A percentile compares a stretch with the other conserved stretches of the same genome.
These are phyloP conservation scores for Stemphylium beticola DNA, from an alignment of 2,329 filamentous ascomycete genomes.

Conservation along the genomic window DNA sequence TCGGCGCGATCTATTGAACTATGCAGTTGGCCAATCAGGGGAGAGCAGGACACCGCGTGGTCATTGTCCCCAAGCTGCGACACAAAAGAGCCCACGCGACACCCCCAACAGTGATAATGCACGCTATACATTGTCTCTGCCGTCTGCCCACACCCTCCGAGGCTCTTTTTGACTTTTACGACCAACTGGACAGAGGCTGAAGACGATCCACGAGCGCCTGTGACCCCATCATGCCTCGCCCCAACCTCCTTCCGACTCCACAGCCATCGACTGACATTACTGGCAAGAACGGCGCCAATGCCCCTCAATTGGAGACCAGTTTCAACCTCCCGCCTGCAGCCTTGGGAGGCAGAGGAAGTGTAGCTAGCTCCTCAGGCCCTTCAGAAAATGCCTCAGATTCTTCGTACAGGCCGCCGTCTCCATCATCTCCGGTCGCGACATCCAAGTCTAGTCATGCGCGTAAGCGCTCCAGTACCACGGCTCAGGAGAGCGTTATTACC, in stretches of 20 bases:
- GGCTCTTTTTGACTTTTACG: slow-evolving; percentile 4
- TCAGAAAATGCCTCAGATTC: slow-evolving; percentile 58
- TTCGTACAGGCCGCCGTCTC: slow-evolving; percentile 58
- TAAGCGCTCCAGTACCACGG: slow-evolving; percentile 39
- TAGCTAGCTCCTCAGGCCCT: slow-evolving; percentile 53
- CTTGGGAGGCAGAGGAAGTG: slow-evolving; percentile 57
- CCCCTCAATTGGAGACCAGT: slow-evolving; percentile 67
- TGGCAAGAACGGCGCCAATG: slow-evolving; percentile 69
- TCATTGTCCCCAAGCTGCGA: slow-evolving; percentile 26
- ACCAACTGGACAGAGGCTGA: slow-evolving; percentile 16
- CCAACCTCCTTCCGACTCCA: slow-evolving; percentile 74
- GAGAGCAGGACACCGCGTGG: slow-evolving; percentile 22
- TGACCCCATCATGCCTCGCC: slow-evolving; percentile 65
- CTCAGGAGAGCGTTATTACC: slow-evolving; percentile 48
- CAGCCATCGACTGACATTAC: slow-evolving; percentile 81
- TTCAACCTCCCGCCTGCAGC: slow-evolving; percentile 82
- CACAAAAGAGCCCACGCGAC: slow-evolving; percentile 39
- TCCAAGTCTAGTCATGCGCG: slow-evolving; percentile 40
- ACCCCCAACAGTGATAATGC: slow-evolving; percentile 31
- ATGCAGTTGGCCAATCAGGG: slow-evolving; percentile 27
- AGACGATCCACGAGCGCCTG: slow-evolving; percentile 23
- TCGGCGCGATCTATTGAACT: slow-evolving; percentile 8
- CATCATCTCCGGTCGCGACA: slow-evolving; percentile 44
- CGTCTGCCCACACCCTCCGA: slow-evolving; percentile 17
- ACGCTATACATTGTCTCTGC: slow-evolving; percentile 14